A percentile compares a stretch with the other conserved stretches of the same genome.
Evolutionary conservation across 805 yeast genomes (phyloP).

Genomic region (Ogataea pilisensis): DNA sequence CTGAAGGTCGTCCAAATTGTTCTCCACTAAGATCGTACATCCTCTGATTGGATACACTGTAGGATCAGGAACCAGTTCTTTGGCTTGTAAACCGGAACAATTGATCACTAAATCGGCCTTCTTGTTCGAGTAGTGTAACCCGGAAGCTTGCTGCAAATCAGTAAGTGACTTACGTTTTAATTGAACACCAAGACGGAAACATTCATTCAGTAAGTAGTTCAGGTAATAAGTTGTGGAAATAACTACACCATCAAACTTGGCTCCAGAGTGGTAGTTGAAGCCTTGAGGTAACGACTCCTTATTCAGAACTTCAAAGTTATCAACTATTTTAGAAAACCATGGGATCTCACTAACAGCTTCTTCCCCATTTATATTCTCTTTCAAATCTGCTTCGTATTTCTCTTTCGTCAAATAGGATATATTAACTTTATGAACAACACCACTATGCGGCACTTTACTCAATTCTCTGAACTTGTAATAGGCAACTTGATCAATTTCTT

Average conservation of each 20-base stretch:
- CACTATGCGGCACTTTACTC: constrained; percentile 47
- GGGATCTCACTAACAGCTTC: constrained; percentile 23
- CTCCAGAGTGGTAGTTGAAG: constrained; percentile 35
- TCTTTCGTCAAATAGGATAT: constrained; percentile 17
- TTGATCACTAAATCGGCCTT: constrained; percentile 52
- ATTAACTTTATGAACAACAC: constrained; percentile 34
- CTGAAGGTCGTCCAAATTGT: constrained; percentile 35
- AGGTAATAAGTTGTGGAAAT: constrained; percentile 29
- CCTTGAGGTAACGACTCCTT: constrained; percentile 28
- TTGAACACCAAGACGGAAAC: constrained; percentile 36
- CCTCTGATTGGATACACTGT: constrained; percentile 53
- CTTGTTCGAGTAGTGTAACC: constrained; percentile 34
- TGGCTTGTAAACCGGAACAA: constrained; percentile 51
- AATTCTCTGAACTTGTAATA: constrained; percentile 44
- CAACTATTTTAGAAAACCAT: constrained; percentile 48
- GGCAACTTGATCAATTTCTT: constrained; percentile 43
- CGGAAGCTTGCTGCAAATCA: constrained; percentile 47
- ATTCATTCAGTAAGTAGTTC: constrained; percentile 34
- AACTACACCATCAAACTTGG: constrained; percentile 36
- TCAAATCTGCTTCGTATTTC: constrained; percentile 10
- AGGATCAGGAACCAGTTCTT: constrained; percentile 39
- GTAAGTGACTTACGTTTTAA: constrained; percentile 40
- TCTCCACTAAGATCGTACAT: constrained; percentile 50
- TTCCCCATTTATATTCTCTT: constrained; percentile 7
- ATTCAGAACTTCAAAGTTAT: constrained; percentile 34